Evolutionary conservation across 768 basidiomycete genomes (phyloP), one percentile per base, ranked within the genome.

Genomic region (Suillus subalutaceus): DNA sequence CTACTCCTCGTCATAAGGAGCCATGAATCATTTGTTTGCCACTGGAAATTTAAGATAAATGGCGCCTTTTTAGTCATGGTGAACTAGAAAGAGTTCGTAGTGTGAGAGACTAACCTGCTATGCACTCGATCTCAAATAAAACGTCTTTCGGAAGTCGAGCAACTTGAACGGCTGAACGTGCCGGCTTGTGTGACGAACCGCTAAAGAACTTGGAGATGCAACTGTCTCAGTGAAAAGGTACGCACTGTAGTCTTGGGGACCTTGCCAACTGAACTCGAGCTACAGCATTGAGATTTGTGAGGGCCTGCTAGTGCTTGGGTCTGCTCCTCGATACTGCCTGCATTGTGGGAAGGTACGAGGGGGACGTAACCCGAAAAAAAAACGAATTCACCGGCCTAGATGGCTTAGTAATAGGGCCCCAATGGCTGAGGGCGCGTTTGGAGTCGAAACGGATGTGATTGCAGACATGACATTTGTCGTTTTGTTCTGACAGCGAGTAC

Each of bases 281-380:
- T 32, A 99, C 88, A 15, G 88, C 87, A 69, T 87, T 26, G 26
- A 2, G 26, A 81, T 98, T 99, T 75, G 88, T 87, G 71, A 99
- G 83, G 13, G 89, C 92, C 77, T 32, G 32, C 32, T 2, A 5
- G 32, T 96, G 95, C 63, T 84, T 80, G 10, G 10, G 95, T 87
- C 77, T 98, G 93, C 58, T 82, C 89, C 71, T 91, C 90, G 57
- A 96, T 84, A 18, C 91, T 92, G 37, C 89, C 90, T 89, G 80
- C 78, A 87, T 88, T 13, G 88, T 88, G 37, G 37, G 79, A 73
- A 13, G 95, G 92, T 73, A 92, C 86, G 64, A 97, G 81, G 3
- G 94, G 90, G 72, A 99, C 91, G 75, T 90, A 92, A 57, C 97
- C 97, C 2, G 94, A 96, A 55, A 89, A 83, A 80, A 97, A 99